Base-by-base conservation (phyloP, 169 alveolate genomes). In the Plasmodium vivax region DNA sequence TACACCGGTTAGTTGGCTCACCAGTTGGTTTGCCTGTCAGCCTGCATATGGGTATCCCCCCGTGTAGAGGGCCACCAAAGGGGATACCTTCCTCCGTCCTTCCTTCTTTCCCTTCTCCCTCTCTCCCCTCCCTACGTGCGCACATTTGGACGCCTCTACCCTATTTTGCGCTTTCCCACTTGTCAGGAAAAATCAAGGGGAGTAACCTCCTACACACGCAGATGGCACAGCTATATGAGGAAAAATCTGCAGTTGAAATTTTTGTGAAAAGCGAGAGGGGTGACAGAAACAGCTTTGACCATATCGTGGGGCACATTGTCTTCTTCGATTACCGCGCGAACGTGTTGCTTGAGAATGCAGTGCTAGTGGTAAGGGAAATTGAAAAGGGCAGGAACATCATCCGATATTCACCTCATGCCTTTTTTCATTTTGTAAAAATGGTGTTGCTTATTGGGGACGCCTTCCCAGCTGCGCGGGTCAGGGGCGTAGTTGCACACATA, bases 221-320 rank as follows among this genome's bases (percentile, higher is more conserved):
- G 41, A 54, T 85, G 79, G 75, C 93, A 32, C 19, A 74, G 36
- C 51, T 85, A 68, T 85, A 85, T 41, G 81, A 75, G 9, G 58
- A 85, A 74, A 85, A 73, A 51, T 85, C 79, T 27, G 12, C 38
- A 85, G 19, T 85, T 73, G 93, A 85, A 16, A 85, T 85, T 19
- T 85, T 30, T 74, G 58, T 85, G 75, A 85, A 85, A 85, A 77
- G 71, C 54, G 16, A 71, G 32, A 83, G 27, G n/a, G 32, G 47
- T 68, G 38, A 34, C 79, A 85, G 27, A 30, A 19, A 54, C 19
- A 45, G 30, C 16, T 85, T 74, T 77, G 79, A 85, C 36, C 45
- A 4, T 32, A 84, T 45, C 30, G 62, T 85, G n/a, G 93, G 93
- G 62, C 68, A 85, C 68, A 85, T 85, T 74, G 93, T 36, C 32